Percentiles rank a stretch among this genome's conserved stretches.
phyloP scores from a whole-genome alignment of 1,284 basidiomycete species.

The Boletellus sp. region DNA sequence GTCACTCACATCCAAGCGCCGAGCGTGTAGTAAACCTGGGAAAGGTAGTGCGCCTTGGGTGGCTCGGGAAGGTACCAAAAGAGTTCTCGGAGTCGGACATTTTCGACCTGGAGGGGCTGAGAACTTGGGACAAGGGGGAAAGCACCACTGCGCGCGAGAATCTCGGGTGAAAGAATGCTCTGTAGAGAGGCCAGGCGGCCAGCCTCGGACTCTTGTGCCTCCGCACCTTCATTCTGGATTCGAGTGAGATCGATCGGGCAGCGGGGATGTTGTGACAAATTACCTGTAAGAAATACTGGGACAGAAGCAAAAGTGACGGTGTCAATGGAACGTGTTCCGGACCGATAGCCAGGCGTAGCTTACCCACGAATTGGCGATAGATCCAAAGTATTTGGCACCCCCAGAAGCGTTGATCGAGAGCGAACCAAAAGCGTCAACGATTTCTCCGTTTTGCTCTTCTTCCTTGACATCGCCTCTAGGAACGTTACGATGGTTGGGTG shows the following conservation, averaged over 20 bases:
- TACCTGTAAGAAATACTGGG: constrained; percentile 71
- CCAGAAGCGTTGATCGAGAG: constrained; percentile 67
- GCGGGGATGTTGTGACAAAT: constrained; percentile 10
- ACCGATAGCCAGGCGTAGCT: not conserved
- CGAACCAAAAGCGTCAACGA: constrained; percentile 75
- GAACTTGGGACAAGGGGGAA: constrained; percentile 58
- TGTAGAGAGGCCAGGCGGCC: constrained; percentile 49
- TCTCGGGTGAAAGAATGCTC: constrained; percentile 54
- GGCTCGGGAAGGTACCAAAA: constrained; percentile 65
- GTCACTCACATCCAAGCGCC: constrained; percentile 70
- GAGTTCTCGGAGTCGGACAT: constrained; percentile 52
- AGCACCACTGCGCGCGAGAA: constrained; percentile 59
- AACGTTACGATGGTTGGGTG: constrained; percentile 26
- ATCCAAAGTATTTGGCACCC: constrained; percentile 69
- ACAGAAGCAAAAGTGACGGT: not conserved
- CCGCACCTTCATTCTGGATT: constrained; percentile 51
- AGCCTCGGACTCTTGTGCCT: constrained; percentile 49
- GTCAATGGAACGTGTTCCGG: not conserved
- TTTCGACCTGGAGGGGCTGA: constrained; percentile 41
- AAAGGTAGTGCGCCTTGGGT: constrained; percentile 56
- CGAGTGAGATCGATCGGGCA: constrained; percentile 22
- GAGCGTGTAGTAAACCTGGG: constrained; percentile 62
- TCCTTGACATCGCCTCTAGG: constrained; percentile 40
- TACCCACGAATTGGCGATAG: constrained; percentile 75
- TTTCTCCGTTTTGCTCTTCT: constrained; percentile 63